Evolutionary conservation across 2,329 filamentous ascomycete species (phyloP).

Genomic region (Thielaviopsis euricoi): DNA sequence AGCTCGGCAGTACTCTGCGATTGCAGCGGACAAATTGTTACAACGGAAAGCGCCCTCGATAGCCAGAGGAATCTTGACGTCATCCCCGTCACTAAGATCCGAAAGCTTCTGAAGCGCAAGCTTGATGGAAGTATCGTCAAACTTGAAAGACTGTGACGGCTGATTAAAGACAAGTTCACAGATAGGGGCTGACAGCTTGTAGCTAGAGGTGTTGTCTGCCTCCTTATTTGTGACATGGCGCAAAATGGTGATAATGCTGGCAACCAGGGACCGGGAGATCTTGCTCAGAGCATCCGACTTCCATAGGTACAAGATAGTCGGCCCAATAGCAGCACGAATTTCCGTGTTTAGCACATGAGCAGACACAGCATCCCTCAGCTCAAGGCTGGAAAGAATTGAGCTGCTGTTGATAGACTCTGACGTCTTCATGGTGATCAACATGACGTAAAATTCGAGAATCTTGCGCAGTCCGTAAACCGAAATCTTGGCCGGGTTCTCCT

Average conservation of each 20-base stretch:
- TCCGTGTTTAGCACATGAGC: constrained; percentile 72
- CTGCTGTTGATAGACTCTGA: constrained; percentile 4
- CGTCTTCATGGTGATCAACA: constrained; percentile 5
- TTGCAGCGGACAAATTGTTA: constrained; percentile 43
- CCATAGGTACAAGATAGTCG: constrained; percentile 66
- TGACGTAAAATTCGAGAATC: constrained; percentile 60
- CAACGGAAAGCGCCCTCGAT: constrained; percentile 72
- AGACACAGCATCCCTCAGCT: constrained; percentile 17
- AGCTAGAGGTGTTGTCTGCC: background rate
- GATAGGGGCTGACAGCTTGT: background rate
- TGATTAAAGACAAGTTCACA: background rate
- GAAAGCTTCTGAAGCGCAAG: constrained; percentile 28
- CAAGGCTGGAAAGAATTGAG: background rate
- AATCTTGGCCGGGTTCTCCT: constrained; percentile 31
- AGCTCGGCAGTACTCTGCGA: constrained; percentile 60
- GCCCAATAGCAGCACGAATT: constrained; percentile 62
- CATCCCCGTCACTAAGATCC: constrained; percentile 22
- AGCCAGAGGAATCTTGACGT: constrained; percentile 30
- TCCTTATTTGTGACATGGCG: constrained; percentile 4
- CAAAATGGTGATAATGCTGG: constrained; percentile 5
- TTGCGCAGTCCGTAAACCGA: constrained; percentile 53
- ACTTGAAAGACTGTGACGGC: constrained; percentile 8
- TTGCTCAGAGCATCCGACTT: constrained; percentile 71
- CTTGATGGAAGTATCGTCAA: constrained; percentile 19
- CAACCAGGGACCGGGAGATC: constrained; percentile 29